Evolutionary conservation across 2,329 filamentous ascomycete genomes (phyloP).

Genomic region (Aspergillus pseudoterreus): DNA sequence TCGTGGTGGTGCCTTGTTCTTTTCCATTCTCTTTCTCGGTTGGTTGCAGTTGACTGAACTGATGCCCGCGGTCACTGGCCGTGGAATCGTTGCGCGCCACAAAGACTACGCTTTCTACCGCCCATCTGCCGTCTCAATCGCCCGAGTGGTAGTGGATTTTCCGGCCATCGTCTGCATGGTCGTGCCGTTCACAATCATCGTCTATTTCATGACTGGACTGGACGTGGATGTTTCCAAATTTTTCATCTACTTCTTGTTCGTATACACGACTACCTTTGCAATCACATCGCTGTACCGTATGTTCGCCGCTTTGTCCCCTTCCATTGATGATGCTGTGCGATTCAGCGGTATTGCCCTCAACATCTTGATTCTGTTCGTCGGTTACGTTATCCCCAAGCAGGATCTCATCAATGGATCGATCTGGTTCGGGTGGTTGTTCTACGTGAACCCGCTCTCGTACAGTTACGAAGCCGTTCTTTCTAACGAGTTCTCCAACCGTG

Average conservation of each 20-base stretch:
- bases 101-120: constrained; percentile 67
- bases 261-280: constrained; percentile 60
- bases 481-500: constrained; percentile 60
- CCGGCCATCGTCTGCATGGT: constrained; percentile 58
- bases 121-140: constrained; percentile 63
- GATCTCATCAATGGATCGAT: constrained; percentile 57
- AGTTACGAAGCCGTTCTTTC: constrained; percentile 64
- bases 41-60: constrained; percentile 75
- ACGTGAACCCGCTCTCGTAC: constrained; percentile 54
- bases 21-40: constrained; percentile 62
- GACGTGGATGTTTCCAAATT: constrained; percentile 60
- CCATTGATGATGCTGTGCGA: constrained; percentile 63
- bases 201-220: constrained; percentile 63
- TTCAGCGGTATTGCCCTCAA: constrained; percentile 61
- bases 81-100: constrained; percentile 66
- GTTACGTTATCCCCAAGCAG: constrained; percentile 66
- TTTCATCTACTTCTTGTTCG: constrained; percentile 63
- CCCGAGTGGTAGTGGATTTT: constrained; percentile 60
- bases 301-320: constrained; percentile 61
- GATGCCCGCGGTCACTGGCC: constrained; percentile 70
- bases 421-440: constrained; percentile 64
- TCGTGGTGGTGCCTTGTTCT: constrained; percentile 62
- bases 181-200: constrained; percentile 58
- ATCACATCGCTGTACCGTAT: constrained; percentile 64
- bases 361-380: constrained; percentile 60